These are phyloP conservation scores for Litchi chinensis DNA, from an alignment of 345 rosid genomes.

Conservation along the genomic window DNA sequence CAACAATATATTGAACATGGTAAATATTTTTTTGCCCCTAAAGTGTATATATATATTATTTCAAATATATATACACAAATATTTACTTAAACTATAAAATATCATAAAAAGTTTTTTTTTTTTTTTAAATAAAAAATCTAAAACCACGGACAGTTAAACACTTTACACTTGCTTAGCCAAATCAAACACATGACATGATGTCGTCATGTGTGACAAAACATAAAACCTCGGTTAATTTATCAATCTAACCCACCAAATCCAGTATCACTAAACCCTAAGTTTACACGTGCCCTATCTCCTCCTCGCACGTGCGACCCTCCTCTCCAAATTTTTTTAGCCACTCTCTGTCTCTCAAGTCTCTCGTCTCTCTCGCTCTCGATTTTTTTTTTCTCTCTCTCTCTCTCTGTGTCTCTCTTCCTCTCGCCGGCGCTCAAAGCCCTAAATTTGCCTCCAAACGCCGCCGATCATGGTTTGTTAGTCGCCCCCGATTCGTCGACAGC, in stretches of 20 bases:
- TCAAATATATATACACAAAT: too few relatives aligned
- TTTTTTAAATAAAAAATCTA: too few relatives aligned
- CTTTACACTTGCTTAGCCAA: not conserved
- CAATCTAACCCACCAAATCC: not conserved
- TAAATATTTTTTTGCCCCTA: too few relatives aligned
- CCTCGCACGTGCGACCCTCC: slow-evolving; percentile 33
- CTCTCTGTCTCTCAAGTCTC: slow-evolving; percentile 17
- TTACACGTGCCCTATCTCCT: slow-evolving; percentile 41
- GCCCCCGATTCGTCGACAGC: not conserved
- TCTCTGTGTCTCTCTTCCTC: slow-evolving; percentile 13
- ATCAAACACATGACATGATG: not conserved
- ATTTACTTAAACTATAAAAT: too few relatives aligned
- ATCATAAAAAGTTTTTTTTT: too few relatives aligned
- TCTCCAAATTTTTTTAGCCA: slow-evolving; percentile 25
- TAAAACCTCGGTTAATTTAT: not conserved
- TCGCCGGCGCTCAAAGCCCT: slow-evolving; percentile 43
- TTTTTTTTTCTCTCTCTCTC: slow-evolving; percentile 7
- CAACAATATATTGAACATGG: too few relatives aligned
- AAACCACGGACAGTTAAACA: too few relatives aligned
- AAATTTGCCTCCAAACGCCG: not conserved
- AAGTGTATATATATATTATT: too few relatives aligned
- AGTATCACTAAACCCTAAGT: slow-evolving; percentile 18
- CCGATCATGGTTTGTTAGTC: not conserved
- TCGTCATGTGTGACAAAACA: not conserved
- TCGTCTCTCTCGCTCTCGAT: slow-evolving; percentile 6